These are phyloP conservation scores for Kodamaea kakaduensis DNA, from an alignment of 805 yeast species.

Conservation along the genomic window DNA sequence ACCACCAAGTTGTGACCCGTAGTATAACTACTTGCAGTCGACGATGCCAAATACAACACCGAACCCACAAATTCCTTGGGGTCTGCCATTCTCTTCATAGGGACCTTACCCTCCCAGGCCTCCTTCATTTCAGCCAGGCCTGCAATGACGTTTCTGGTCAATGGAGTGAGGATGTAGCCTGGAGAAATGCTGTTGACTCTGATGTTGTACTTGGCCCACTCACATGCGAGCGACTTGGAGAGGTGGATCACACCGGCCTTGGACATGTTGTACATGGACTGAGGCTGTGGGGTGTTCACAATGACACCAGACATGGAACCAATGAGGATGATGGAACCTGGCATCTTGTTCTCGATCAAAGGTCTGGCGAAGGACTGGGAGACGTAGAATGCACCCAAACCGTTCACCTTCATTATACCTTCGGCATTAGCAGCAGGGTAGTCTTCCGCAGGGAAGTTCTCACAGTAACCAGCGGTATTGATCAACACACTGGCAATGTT, in stretches of 20 bases:
- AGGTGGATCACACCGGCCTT: slow-evolving; percentile 84
- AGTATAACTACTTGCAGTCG: slow-evolving; percentile 69
- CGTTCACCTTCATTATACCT: slow-evolving; percentile 63
- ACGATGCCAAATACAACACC: slow-evolving; percentile 66
- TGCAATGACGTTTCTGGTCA: slow-evolving; percentile 66
- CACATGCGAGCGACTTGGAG: slow-evolving; percentile 71
- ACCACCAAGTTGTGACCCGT: slow-evolving; percentile 81
- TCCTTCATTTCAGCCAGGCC: slow-evolving; percentile 61
- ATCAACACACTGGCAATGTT: slow-evolving; percentile 61
- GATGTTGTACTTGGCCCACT: slow-evolving; percentile 74
- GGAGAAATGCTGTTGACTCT: slow-evolving; percentile 78
- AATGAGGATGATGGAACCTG: slow-evolving; percentile 61
- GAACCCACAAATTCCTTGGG: slow-evolving; percentile 81
- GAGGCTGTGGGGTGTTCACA: slow-evolving; percentile 77
- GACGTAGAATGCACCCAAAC: slow-evolving; percentile 70
- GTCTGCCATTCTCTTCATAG: slow-evolving; percentile 80
- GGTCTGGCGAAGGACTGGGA: slow-evolving; percentile 72
- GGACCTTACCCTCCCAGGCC: slow-evolving; percentile 68
- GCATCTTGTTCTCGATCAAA: slow-evolving; percentile 50
- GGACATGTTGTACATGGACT: slow-evolving; percentile 77
- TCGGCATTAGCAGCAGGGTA: slow-evolving; percentile 72
- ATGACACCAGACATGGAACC: slow-evolving; percentile 81
- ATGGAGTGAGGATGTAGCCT: slow-evolving; percentile 76
- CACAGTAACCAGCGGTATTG: slow-evolving; percentile 84
- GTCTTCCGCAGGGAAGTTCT: slow-evolving; percentile 72